Evolutionary conservation across 306 rosid genomes (phyloP), one percentile per base, ranked within the genome.

Genomic region (Corylus americana): DNA sequence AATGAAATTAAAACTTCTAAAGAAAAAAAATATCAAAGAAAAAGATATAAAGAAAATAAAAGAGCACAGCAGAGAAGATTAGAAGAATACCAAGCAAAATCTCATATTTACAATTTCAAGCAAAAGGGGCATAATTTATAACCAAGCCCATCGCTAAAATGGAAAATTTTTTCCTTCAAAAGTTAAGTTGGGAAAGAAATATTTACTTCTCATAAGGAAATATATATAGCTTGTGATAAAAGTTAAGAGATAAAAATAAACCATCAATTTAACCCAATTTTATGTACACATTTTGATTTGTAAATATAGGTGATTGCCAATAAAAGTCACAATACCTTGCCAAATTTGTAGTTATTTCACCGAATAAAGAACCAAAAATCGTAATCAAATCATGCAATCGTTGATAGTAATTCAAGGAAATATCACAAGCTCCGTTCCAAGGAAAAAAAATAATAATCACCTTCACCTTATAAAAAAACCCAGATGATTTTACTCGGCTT

Each of bases 301-400:
- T 1, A 58, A 12, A 29, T 29, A 57, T 22, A 45, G 18, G 29
- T 49, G 1, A 6, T 18, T 11, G 48, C 7, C 67, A 78, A 31
- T 73, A 79, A 58, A 71, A 70, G 59, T 50, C 42, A 80, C 22
- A 18, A 31, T 5, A 49, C 11, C n/a, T 3, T 61, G 7, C 58
- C 77, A 71, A 75, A 73, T 48, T 14, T 48, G 49, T 44, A 75
- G 49, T 3, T 18, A 70, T 55, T 75, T 81, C 64, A 67, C 70
- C 74, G 35, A 76, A 78, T 42, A 72, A 79, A 81, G 31, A 83
- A 66, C 20, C 44, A 77, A 80, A 17, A 31, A 47, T 48, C 55
- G 17, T 27, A 74, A 66, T 58, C 66, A 47, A 70, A 68, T 64
- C 55, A 77, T n/a, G 74, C 31, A 62, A 66, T 8, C 66, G 12